Base-by-base conservation (phyloP, 805 yeast species). In the Kazachstania psychrophila region DNA sequence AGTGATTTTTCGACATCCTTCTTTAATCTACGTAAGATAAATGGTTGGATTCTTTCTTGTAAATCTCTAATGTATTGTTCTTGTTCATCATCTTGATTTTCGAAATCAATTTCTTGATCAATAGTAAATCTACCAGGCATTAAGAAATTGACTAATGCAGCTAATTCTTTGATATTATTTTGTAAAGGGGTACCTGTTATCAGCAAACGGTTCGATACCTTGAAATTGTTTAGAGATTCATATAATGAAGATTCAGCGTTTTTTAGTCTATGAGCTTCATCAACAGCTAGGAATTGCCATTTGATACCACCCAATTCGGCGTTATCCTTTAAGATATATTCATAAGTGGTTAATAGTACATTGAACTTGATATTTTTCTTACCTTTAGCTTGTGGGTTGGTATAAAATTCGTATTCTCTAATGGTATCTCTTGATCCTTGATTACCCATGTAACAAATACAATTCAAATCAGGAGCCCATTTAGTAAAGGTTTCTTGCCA, bases 401-500 rank as follows among this genome's bases (percentile, higher is more conserved):
- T 75, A 58, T 75, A 88, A 56, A 86, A 84, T 62, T 92, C 99
- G 58, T 77, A 73, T 18, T 86, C 87, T 43, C 95, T 71, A 23
- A 92, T 82, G 2, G 75, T 76, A 47, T 75, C 73, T 54, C 98
- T 77, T 2, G 97, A 78, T 53, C 77, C 74, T 25, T 92, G 77
- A 57, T 92, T 92, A 35, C 99, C 99, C 68, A 88, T 70, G 56
- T 89, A 92, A 52, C 85, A 86, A 43, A 92, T 76, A 61, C 89
- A 86, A 56, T 94, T 92, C 42, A 92, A 68, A 55, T 88, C 97
- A 2, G 98, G 97, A 0, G 98, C 74, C 99, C 99, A 92, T 52
- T 78, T 75, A 50, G 92, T 97, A 60, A 92, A 85, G 3, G 98
- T 92, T 56, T 92, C 98, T 64, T 92, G 97, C 99, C 99, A 92